These are phyloP conservation scores for Beauveria caledonica DNA, from an alignment of 2,329 filamentous ascomycete genomes.

Conservation along the genomic window DNA sequence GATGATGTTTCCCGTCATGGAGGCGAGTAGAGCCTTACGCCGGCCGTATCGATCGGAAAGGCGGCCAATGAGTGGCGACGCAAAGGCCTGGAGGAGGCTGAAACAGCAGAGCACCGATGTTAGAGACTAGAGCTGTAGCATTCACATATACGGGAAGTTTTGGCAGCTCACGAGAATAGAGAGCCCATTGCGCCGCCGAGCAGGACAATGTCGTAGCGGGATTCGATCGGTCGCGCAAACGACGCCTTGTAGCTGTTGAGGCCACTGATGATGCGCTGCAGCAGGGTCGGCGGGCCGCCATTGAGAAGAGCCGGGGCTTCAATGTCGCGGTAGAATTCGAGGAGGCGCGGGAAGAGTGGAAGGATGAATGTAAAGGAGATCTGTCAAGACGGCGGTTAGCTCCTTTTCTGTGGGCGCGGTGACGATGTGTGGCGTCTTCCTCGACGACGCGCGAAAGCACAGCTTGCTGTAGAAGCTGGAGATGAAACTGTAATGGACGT, in stretches of 20 bases:
- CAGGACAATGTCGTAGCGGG: slow-evolving; percentile 92
- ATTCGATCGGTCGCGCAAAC: slow-evolving; percentile 88
- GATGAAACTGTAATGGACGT: slow-evolving; percentile 24
- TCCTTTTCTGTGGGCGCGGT: neutral
- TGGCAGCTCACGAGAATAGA: slow-evolving; percentile 58
- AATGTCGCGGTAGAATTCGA: slow-evolving; percentile 89
- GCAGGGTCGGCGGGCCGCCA: slow-evolving; percentile 52
- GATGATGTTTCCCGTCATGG: slow-evolving; percentile 87
- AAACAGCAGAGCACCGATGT: neutral
- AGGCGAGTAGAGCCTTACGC: slow-evolving; percentile 76
- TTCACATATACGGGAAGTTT: neutral
- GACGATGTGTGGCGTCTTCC: no score
- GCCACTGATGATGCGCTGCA: slow-evolving; percentile 70
- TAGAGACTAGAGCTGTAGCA: neutral
- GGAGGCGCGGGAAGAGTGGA: slow-evolving; percentile 86
- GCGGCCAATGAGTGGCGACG: slow-evolving; percentile 81
- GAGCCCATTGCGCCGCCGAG: slow-evolving; percentile 90
- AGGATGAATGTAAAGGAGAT: slow-evolving; percentile 98
- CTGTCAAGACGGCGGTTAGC: slow-evolving; percentile 35
- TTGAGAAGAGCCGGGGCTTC: slow-evolving; percentile 49
- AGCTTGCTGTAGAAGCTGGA: neutral
- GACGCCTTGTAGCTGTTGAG: slow-evolving; percentile 92
- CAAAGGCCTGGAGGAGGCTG: slow-evolving; percentile 82
- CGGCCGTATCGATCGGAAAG: slow-evolving; percentile 86
- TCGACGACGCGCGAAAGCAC: no score